Evolutionary conservation across 2,329 filamentous ascomycete genomes (phyloP).

Genomic region (Cryoendolithus antarcticus): DNA sequence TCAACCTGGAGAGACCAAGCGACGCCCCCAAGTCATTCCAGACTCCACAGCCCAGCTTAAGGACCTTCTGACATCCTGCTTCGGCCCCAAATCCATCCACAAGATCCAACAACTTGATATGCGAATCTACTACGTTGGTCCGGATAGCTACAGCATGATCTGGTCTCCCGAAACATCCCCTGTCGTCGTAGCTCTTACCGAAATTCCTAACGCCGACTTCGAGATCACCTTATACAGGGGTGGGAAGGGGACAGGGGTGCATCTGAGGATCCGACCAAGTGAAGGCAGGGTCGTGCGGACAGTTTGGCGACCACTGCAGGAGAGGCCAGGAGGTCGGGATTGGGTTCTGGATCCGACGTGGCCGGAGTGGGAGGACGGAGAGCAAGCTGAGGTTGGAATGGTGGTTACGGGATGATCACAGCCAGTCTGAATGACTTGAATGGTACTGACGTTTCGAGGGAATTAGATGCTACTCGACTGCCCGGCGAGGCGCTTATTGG

Average conservation of each 20-base stretch:
- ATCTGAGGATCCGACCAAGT: slow-evolving; percentile 11
- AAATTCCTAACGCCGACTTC: slow-evolving; percentile 27
- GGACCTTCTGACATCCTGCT: slow-evolving; percentile 21
- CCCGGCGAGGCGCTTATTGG: no score
- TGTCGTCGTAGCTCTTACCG: slow-evolving; percentile 24
- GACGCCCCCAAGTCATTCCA: slow-evolving; percentile 8
- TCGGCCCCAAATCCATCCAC: slow-evolving; percentile 15
- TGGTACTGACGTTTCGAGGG: no score
- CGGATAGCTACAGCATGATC: slow-evolving; percentile 24
- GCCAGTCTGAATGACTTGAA: no score
- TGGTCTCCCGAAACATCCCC: slow-evolving; percentile 29
- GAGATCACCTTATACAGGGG: slow-evolving; percentile 24
- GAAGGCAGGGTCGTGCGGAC: slow-evolving; percentile 16
- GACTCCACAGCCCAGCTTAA: slow-evolving; percentile 21
- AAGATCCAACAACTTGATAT: slow-evolving; percentile 24
- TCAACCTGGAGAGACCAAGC: slow-evolving; percentile 5
- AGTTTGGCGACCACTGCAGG: slow-evolving; percentile 20
- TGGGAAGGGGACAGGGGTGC: slow-evolving; percentile 20
- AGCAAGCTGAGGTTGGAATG: slow-evolving; percentile 6
- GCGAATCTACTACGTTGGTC: slow-evolving; percentile 29
- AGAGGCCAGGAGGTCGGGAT: slow-evolving; percentile 17
- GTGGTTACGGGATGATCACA: no score
- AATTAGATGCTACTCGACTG: no score
- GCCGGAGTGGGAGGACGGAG: slow-evolving; percentile 14
- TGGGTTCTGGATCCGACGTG: slow-evolving; percentile 21